phyloP scores from a whole-genome alignment of 2,329 filamentous ascomycete genomes.

The Tolypocladium endophyticum region DNA sequence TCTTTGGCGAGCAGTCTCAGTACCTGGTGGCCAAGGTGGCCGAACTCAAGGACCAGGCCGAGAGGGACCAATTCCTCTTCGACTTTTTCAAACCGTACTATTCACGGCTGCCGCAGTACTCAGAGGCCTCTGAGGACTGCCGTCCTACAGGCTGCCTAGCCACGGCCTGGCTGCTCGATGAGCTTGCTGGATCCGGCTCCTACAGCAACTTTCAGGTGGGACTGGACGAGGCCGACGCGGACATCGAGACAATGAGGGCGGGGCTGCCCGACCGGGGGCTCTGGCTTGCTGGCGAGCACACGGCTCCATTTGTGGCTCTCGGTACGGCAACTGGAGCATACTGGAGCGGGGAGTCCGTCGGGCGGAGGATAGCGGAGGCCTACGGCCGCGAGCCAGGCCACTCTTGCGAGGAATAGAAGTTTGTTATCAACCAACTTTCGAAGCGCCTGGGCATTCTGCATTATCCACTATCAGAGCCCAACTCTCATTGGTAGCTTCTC shows the following conservation, averaged over 20 bases:
- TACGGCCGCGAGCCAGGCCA: conserved; percentile 25
- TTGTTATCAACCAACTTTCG: not conserved
- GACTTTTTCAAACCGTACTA: conserved; percentile 70
- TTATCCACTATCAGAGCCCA: not conserved
- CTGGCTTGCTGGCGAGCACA: conserved; percentile 88
- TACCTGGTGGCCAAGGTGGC: conserved; percentile 38
- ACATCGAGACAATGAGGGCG: conserved; percentile 55
- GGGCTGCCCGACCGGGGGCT: conserved; percentile 57
- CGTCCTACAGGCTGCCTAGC: conserved; percentile 53
- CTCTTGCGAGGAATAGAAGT: not conserved
- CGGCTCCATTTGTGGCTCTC: conserved; percentile 77
- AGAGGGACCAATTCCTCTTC: conserved; percentile 45
- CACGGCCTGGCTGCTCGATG: conserved; percentile 70
- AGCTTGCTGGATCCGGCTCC: conserved; percentile 69
- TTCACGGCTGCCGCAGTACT: conserved; percentile 61
- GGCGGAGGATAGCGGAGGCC: conserved; percentile 46
- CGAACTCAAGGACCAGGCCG: conserved; percentile 28
- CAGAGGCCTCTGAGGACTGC: conserved; percentile 41
- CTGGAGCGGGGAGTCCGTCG: conserved; percentile 79
- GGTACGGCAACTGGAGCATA: conserved; percentile 87
- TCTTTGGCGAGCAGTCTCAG: conserved; percentile 51
- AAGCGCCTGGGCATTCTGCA: not conserved
- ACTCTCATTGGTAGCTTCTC: too few relatives aligned
- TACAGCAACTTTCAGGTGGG: conserved; percentile 82
- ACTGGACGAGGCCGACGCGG: conserved; percentile 55